These are phyloP conservation scores for Carex parvula DNA, from an alignment of 176 grass and related monocot genomes.

Conservation along the genomic window DNA sequence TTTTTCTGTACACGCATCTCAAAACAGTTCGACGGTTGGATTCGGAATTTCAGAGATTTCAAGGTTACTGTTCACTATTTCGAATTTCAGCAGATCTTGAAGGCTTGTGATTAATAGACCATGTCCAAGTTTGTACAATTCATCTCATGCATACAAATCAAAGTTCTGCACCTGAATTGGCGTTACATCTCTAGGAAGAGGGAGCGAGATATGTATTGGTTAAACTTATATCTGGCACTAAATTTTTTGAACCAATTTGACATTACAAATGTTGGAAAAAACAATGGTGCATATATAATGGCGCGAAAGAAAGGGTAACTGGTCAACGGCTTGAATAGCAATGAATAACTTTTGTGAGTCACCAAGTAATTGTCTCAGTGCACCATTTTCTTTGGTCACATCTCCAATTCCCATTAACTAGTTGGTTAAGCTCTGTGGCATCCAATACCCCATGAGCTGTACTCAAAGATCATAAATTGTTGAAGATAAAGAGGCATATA, in stretches of 20 bases:
- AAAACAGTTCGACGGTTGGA: too few species aligned
- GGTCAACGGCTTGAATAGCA: background rate
- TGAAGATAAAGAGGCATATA: background rate
- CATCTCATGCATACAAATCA: too few species aligned
- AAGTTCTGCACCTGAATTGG: too few species aligned
- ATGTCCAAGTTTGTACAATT: too few species aligned
- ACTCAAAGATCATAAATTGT: background rate
- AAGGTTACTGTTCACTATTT: too few species aligned
- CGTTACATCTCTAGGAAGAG: too few species aligned
- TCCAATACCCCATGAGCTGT: conserved; percentile 17
- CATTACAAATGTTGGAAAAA: background rate
- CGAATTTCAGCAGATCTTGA: too few species aligned
- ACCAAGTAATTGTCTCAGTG: too few species aligned
- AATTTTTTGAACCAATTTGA: background rate
- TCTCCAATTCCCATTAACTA: conserved; percentile 15
- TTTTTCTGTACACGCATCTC: too few species aligned
- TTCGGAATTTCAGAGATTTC: too few species aligned
- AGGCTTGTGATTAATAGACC: too few species aligned
- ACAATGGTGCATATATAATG: background rate
- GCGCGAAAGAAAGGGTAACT: background rate
- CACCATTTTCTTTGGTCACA: background rate
- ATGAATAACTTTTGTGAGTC: background rate
- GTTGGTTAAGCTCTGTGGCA: background rate
- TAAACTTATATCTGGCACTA: background rate
- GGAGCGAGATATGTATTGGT: background rate